These are phyloP conservation scores for Coccomyxa subellipsoidea DNA, from an alignment of 163 green algal genomes.

Conservation along the genomic window DNA sequence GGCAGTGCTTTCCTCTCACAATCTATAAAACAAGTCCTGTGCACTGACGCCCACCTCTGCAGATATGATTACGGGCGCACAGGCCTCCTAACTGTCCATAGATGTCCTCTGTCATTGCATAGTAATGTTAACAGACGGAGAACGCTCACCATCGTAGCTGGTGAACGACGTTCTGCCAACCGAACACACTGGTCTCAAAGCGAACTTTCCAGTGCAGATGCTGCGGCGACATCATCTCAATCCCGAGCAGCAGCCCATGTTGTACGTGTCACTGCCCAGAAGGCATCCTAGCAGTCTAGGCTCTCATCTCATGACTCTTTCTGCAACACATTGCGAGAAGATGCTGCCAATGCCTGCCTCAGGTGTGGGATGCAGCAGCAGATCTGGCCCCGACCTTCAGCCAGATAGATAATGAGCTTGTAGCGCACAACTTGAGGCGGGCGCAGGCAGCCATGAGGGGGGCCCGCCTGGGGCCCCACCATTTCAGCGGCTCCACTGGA, in stretches of 20 bases:
- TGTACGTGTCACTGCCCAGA: not conserved
- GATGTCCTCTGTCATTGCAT: not conserved
- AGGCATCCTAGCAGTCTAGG: not conserved
- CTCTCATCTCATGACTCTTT: not conserved
- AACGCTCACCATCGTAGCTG: not conserved
- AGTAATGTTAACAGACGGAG: not conserved
- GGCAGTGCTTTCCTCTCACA: not conserved
- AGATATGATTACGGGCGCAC: not conserved
- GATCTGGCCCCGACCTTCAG: not conserved
- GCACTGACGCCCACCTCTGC: not conserved
- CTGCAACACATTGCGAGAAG: not conserved
- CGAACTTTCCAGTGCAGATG: not conserved
- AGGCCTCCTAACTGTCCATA: not conserved
- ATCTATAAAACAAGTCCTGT: not conserved
- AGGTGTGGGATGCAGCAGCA: slow-evolving; percentile 1
- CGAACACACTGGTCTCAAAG: not conserved
- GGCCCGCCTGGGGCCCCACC: slow-evolving; percentile 70
- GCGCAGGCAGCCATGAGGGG: slow-evolving; percentile 56
- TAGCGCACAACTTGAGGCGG: slow-evolving; percentile 60
- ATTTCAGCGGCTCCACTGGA: slow-evolving; percentile 87
- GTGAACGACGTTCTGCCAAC: not conserved
- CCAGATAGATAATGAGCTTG: slow-evolving; percentile 19
- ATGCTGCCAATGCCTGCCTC: not conserved
- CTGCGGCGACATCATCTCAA: not conserved
- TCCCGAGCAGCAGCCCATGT: not conserved